A percentile compares a stretch with the other conserved stretches of the same genome.
Conservation (phyloP, 495 filamentous ascomycete species). For the Hypoxylon intermedium region DNA sequence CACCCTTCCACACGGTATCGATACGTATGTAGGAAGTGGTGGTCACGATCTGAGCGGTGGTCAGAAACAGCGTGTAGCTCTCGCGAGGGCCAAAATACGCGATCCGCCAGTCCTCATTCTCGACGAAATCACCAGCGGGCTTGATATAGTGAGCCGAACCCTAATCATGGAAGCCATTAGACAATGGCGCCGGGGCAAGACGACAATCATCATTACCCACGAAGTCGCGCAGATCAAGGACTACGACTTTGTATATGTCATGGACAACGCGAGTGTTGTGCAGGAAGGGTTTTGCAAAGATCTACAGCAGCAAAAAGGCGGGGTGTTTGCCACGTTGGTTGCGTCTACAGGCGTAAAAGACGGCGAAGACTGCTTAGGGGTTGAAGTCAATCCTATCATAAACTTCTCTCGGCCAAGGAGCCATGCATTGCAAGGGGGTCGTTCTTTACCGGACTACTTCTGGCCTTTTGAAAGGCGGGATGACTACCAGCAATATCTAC, state of each 20-base stretch:
- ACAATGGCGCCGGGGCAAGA: slow-evolving; percentile 76
- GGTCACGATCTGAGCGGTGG: slow-evolving; percentile 83
- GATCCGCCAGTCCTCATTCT: slow-evolving; percentile 85
- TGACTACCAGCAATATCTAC: not conserved
- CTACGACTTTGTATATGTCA: slow-evolving; percentile 79
- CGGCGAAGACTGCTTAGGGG: not conserved
- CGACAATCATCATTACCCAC: slow-evolving; percentile 91
- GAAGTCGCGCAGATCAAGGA: slow-evolving; percentile 80
- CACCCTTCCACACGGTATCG: slow-evolving; percentile 72
- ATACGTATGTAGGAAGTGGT: slow-evolving; percentile 74
- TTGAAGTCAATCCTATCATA: not conserved
- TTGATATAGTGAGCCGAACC: slow-evolving; percentile 73
- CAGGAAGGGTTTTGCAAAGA: slow-evolving; percentile 66
- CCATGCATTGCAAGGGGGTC: slow-evolving; percentile 2
- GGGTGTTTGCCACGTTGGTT: slow-evolving; percentile 42
- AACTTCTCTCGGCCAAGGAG: slow-evolving; percentile 24
- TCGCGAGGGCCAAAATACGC: slow-evolving; percentile 76
- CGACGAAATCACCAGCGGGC: slow-evolving; percentile 85
- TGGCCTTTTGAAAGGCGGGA: slow-evolving; percentile 16
- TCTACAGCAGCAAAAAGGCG: slow-evolving; percentile 39
- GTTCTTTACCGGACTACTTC: slow-evolving; percentile 15
- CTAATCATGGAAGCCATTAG: slow-evolving; percentile 76
- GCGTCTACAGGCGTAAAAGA: slow-evolving; percentile 6
- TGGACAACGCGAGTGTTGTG: slow-evolving; percentile 73
- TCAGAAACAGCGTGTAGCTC: slow-evolving; percentile 77